Evolutionary conservation across 495 filamentous ascomycete species (phyloP).

Genomic region (Penicillium cinerascens): DNA sequence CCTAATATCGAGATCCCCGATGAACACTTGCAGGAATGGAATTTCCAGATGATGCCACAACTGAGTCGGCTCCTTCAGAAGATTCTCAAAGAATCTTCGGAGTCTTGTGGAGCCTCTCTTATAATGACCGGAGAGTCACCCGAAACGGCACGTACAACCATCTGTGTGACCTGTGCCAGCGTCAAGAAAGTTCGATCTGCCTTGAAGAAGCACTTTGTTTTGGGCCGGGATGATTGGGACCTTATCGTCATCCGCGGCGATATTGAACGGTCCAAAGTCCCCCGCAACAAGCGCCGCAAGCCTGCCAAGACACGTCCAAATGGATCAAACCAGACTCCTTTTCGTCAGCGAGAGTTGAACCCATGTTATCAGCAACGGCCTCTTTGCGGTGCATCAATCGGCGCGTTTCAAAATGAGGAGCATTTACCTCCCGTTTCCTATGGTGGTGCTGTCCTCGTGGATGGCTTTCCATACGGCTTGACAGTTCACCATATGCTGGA

Average conservation of each 20-base stretch:
- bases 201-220: slow-evolving; percentile 65
- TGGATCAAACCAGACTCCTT: slow-evolving; percentile 28
- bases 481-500: slow-evolving; percentile 96
- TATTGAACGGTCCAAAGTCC: slow-evolving; percentile 62
- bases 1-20: slow-evolving; percentile 51
- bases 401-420: slow-evolving; percentile 77
- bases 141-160: slow-evolving; percentile 64
- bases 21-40: slow-evolving; percentile 66
- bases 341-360: slow-evolving; percentile 34
- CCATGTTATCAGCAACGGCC: slow-evolving; percentile 68
- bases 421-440: slow-evolving; percentile 87
- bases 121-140: slow-evolving; percentile 69
- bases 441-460: slow-evolving; percentile 80
- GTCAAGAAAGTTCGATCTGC: slow-evolving; percentile 67
- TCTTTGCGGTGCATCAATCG: slow-evolving; percentile 85
- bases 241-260: slow-evolving; percentile 64
- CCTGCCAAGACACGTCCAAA: slow-evolving; percentile 37
- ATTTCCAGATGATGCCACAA: slow-evolving; percentile 65
- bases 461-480: slow-evolving; percentile 82
- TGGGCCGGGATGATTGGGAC: slow-evolving; percentile 57
- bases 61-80: slow-evolving; percentile 66
- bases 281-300: slow-evolving; percentile 42
- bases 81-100: slow-evolving; percentile 53
- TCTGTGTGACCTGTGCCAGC: slow-evolving; percentile 71
- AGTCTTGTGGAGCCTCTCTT: slow-evolving; percentile 71